phyloP scores from a whole-genome alignment of 2,329 filamentous ascomycete genomes.

The Verticillium klebahnii region DNA sequence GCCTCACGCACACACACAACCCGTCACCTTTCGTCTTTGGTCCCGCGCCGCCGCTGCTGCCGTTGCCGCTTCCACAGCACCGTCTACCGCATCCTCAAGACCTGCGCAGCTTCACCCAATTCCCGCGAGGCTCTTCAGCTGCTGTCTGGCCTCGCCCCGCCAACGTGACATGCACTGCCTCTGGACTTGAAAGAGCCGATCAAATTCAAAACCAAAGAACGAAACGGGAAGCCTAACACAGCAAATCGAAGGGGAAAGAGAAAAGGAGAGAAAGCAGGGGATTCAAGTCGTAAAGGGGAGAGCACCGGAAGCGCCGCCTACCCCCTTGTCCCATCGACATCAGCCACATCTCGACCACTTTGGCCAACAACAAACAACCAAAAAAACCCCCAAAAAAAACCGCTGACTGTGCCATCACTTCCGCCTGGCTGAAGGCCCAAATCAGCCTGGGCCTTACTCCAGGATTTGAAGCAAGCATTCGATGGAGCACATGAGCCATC shows the following conservation, averaged over 20 bases:
- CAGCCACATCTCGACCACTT: neutral
- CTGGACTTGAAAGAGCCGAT: neutral
- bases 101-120: neutral
- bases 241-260: neutral
- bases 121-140: neutral
- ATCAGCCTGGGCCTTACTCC: neutral
- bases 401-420: neutral
- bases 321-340: neutral
- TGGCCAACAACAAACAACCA: neutral
- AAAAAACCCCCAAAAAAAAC: neutral
- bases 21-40: neutral
- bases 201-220: neutral
- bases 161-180: neutral
- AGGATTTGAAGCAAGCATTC: neutral
- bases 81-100: neutral
- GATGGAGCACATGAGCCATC: conserved; percentile 3
- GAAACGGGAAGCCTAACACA: neutral
- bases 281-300: neutral
- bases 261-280: neutral
- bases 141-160: neutral
- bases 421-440: neutral
- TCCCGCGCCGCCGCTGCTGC: neutral
- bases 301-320: neutral
- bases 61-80: neutral
- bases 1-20: neutral